Evolutionary conservation across 768 basidiomycete genomes (phyloP).

Genomic region (Exidia glandulosa): DNA sequence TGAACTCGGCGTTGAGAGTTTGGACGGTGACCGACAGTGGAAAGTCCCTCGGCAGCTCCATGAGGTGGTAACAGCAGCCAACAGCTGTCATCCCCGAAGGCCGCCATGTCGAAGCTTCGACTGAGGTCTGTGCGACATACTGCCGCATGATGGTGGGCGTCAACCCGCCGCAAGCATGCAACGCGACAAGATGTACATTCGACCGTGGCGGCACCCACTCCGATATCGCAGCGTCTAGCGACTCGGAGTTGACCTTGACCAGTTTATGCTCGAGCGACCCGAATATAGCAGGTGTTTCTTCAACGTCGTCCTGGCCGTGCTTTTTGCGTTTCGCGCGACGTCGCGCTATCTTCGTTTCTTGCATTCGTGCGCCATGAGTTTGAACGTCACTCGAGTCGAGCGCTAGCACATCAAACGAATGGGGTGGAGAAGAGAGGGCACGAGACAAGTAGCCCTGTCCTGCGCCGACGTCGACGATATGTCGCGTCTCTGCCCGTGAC

Average conservation of each 20-base stretch:
- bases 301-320: not conserved
- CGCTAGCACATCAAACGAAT: conserved; percentile 43
- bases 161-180: conserved; percentile 70
- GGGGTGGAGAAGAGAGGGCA: conserved; percentile 19
- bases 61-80: conserved; percentile 73
- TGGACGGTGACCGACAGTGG: conserved; percentile 32
- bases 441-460: conserved; percentile 68
- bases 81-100: conserved; percentile 46
- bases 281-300: not conserved
- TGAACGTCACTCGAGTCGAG: conserved; percentile 53
- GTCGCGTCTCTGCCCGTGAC: conserved; percentile 16
- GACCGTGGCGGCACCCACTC: conserved; percentile 36
- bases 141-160: conserved; percentile 55
- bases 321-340: conserved; percentile 23
- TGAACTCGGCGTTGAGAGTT: conserved; percentile 6
- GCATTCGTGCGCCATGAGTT: conserved; percentile 37
- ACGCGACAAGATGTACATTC: conserved; percentile 46
- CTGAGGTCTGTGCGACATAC: conserved; percentile 20
- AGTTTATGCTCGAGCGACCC: conserved; percentile 45
- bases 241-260: conserved; percentile 38
- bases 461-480: conserved; percentile 63
- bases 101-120: not conserved
- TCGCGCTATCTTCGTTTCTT: conserved; percentile 6
- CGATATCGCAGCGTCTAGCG: conserved; percentile 35
- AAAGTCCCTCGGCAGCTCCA: conserved; percentile 42